A percentile compares a stretch with the other conserved stretches of the same genome.
phyloP scores from a whole-genome alignment of 805 yeast species.

The Candida jianshihensis region DNA sequence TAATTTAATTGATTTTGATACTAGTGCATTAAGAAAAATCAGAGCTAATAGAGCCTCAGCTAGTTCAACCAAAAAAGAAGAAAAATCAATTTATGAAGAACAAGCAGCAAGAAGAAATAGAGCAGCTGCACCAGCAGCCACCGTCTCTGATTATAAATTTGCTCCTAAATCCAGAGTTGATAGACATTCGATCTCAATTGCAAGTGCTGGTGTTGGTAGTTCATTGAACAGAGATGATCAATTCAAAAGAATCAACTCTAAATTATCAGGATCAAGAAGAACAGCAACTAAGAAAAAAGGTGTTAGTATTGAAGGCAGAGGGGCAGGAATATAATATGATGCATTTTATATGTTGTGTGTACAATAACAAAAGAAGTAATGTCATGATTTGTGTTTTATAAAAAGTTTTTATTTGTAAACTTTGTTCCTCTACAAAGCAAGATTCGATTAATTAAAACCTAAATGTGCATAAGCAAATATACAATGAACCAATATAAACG shows the following conservation, averaged over 20 bases:
- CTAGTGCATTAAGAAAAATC: slow-evolving; percentile 16
- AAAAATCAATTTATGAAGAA: slow-evolving; percentile 71
- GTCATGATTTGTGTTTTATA: not conserved
- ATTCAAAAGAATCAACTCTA: slow-evolving; percentile 64
- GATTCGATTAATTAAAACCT: slow-evolving; percentile 9
- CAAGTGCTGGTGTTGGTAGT: slow-evolving; percentile 42
- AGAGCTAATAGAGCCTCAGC: slow-evolving; percentile 30
- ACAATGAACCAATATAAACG: slow-evolving; percentile 9
- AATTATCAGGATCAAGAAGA: slow-evolving; percentile 24
- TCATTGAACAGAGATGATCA: slow-evolving; percentile 63
- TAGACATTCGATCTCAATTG: slow-evolving; percentile 27
- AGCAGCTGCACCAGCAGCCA: slow-evolving; percentile 92
- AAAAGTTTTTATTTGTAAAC: not conserved
- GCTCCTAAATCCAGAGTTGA: slow-evolving; percentile 75
- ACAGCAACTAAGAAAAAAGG: slow-evolving; percentile 48
- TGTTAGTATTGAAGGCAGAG: slow-evolving; percentile 57
- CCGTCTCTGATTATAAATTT: slow-evolving; percentile 80
- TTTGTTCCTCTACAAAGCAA: too few relatives aligned
- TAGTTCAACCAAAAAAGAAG: slow-evolving; percentile 17
- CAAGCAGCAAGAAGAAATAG: slow-evolving; percentile 87
- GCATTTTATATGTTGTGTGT: not conserved
- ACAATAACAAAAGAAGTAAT: not conserved
- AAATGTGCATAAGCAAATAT: slow-evolving; percentile 24
- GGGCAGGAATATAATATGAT: slow-evolving; percentile 4
- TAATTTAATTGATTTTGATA: slow-evolving; percentile 60